These are phyloP conservation scores for Diospyros kaki DNA, from an alignment of 148 eudicot species.

Conservation along the genomic window DNA sequence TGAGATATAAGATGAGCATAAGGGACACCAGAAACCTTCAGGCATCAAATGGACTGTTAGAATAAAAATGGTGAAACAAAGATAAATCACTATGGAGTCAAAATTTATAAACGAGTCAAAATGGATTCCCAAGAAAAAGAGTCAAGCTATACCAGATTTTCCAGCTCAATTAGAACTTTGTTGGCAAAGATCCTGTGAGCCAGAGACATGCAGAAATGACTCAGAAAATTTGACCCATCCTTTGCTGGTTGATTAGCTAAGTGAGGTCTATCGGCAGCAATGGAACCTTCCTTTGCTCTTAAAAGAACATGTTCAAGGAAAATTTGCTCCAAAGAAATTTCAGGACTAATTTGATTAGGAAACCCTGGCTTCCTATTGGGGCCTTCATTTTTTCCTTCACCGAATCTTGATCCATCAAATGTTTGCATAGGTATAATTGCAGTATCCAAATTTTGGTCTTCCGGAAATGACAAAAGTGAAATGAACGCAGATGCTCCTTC, in stretches of 20 bases:
- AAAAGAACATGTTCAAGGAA: conserved; percentile 76
- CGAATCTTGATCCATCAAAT: conserved; percentile 34
- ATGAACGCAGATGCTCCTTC: conserved; percentile 72
- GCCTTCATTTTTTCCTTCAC: conserved; percentile 25
- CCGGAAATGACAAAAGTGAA: conserved; percentile 51
- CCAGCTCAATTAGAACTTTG: conserved; percentile 70
- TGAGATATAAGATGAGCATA: conserved; percentile 77
- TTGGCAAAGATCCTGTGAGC: conserved; percentile 81
- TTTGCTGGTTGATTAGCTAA: conserved; percentile 40
- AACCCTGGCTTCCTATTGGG: conserved; percentile 26
- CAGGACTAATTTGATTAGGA: conserved; percentile 58
- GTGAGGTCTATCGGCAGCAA: conserved; percentile 35
- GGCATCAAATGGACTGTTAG: not conserved
- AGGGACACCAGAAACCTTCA: conserved; percentile 64
- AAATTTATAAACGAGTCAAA: too few species aligned
- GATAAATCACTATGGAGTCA: not conserved
- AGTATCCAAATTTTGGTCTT: conserved; percentile 40
- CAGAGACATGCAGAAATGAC: conserved; percentile 90
- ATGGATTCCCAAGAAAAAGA: too few species aligned
- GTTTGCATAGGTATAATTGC: conserved; percentile 31
- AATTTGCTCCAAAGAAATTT: conserved; percentile 71
- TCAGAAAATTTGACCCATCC: conserved; percentile 61
- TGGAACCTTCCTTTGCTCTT: conserved; percentile 48
- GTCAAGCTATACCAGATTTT: conserved; percentile 60
- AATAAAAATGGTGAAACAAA: not conserved